Conservation (phyloP, 1,284 basidiomycete species). For the Leccinum angustisporum region DNA sequence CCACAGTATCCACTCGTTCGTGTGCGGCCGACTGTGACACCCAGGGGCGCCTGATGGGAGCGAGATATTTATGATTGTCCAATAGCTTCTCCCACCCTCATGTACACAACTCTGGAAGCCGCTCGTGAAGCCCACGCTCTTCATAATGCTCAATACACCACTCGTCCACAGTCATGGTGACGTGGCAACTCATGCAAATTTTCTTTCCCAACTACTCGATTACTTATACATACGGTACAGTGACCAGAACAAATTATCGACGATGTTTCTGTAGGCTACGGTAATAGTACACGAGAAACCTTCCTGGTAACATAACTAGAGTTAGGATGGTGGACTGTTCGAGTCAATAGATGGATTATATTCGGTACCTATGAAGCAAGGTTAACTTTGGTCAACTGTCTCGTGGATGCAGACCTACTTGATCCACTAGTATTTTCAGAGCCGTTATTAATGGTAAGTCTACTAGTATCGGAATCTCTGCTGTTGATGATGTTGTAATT, state of each 20-base stretch:
- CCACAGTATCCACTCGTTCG: conserved; percentile 1
- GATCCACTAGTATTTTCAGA: conserved; percentile 9
- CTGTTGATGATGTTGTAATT: conserved; percentile 7
- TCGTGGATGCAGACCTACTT: conserved; percentile 1
- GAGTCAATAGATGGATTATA: neutral
- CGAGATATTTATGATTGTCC: too few species aligned
- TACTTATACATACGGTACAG: neutral
- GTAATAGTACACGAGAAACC: conserved; percentile 1
- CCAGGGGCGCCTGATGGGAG: neutral
- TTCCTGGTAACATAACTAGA: too few species aligned
- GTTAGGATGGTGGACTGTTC: neutral
- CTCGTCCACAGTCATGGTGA: too few species aligned
- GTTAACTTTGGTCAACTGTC: neutral
- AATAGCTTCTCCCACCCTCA: too few species aligned
- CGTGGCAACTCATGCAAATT: too few species aligned
- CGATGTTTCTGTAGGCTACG: neutral
- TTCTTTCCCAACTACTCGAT: too few species aligned
- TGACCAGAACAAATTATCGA: neutral
- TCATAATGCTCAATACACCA: too few species aligned
- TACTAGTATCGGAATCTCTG: neutral
- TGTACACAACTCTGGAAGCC: too few species aligned
- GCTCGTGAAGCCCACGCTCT: too few species aligned
- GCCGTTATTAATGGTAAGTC: conserved; percentile 13
- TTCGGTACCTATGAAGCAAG: neutral
- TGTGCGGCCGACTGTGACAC: conserved; percentile 4